Conservation (phyloP, 306 rosid species). For the Cucumis melo region DNA sequence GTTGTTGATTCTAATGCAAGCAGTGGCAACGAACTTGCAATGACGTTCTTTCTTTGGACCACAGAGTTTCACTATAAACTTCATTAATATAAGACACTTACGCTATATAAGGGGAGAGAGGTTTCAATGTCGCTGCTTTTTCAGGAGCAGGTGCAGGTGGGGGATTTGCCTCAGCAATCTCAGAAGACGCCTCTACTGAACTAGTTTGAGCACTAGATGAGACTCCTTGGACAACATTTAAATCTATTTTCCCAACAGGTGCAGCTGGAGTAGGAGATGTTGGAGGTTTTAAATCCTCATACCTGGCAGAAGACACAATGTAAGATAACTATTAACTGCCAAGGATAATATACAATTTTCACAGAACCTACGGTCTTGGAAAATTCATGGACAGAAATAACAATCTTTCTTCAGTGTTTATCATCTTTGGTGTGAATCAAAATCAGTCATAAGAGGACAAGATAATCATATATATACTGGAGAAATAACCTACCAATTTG, state of each 20-base stretch:
- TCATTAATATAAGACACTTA: slow-evolving; percentile 18
- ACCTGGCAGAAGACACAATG: slow-evolving; percentile 5
- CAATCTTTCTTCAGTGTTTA: not conserved
- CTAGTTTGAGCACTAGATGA: slow-evolving; percentile 18
- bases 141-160: slow-evolving; percentile 13
- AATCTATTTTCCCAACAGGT: slow-evolving; percentile 17
- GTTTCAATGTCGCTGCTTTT: slow-evolving; percentile 6
- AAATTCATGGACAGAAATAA: not conserved
- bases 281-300: slow-evolving; percentile 21
- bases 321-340: not conserved
- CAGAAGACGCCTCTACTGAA: slow-evolving; percentile 7
- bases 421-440: not conserved
- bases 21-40: not conserved
- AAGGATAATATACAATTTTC: not conserved
- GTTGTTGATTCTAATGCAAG: not conserved
- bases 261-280: slow-evolving; percentile 15
- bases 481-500: not conserved
- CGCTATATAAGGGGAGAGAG: slow-evolving; percentile 52
- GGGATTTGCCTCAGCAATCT: slow-evolving; percentile 15
- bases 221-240: slow-evolving; percentile 4
- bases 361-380: not conserved
- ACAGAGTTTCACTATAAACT: not conserved
- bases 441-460: not conserved
- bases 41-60: not conserved
- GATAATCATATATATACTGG: not conserved